Percentiles rank a stretch among this genome's conserved stretches.
These are phyloP conservation scores for Aspergillus sp. DNA, from an alignment of 2,329 filamentous ascomycete genomes.

Conservation along the genomic window DNA sequence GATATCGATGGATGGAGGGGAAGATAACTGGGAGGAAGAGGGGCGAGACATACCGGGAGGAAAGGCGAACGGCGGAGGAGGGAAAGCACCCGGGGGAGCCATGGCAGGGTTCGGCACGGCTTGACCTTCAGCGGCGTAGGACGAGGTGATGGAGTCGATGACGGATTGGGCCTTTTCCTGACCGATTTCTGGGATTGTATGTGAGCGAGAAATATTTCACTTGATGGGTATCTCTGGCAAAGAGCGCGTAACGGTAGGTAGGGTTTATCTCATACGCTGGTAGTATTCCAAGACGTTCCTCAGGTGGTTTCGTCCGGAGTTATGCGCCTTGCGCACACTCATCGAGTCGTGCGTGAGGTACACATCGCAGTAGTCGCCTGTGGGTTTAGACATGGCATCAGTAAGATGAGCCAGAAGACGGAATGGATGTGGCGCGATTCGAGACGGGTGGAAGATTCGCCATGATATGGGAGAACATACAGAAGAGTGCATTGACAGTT, in stretches of 20 bases:
- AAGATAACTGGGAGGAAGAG: neutral
- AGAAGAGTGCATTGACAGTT: slow-evolving; percentile 64
- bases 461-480: slow-evolving; percentile 45
- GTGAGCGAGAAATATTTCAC: neutral
- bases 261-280: slow-evolving; percentile 62
- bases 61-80: slow-evolving; percentile 61
- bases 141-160: slow-evolving; percentile 95
- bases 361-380: slow-evolving; percentile 97
- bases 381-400: slow-evolving; percentile 5
- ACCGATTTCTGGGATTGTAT: slow-evolving; percentile 75
- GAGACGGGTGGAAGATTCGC: neutral
- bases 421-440: neutral
- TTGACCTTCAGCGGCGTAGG: slow-evolving; percentile 92
- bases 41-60: slow-evolving; percentile 56
- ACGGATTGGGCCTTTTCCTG: slow-evolving; percentile 98
- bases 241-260: neutral
- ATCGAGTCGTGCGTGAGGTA: slow-evolving; percentile 99
- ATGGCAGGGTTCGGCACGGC: slow-evolving; percentile 82
- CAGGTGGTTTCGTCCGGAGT: slow-evolving; percentile 92
- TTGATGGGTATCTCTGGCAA: neutral
- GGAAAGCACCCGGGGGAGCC: slow-evolving; percentile 53
- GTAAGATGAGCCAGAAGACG: neutral
- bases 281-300: slow-evolving; percentile 99
- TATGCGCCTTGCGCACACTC: slow-evolving; percentile 99
- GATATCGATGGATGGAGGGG: neutral